Evolutionary conservation across 2,329 filamentous ascomycete species (phyloP).

Genomic region (Myriosclerotinia curreyana): DNA sequence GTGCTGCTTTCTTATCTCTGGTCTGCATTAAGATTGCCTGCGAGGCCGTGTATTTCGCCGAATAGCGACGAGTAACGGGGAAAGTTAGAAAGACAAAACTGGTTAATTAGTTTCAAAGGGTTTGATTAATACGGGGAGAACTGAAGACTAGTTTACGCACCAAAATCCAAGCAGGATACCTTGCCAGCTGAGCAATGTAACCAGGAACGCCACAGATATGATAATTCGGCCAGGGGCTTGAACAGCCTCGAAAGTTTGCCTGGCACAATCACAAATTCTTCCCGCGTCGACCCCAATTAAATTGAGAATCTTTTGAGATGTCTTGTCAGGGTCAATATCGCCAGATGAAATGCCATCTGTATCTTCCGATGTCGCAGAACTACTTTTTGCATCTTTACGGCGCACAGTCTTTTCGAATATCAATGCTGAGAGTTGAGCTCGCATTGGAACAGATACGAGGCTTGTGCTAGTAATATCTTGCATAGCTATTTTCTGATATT

Average conservation of each 20-base stretch:
- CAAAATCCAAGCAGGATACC: constrained; percentile 61
- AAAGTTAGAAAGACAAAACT: constrained; percentile 56
- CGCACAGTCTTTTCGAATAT: constrained; percentile 74
- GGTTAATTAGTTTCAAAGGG: constrained; percentile 52
- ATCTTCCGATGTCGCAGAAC: constrained; percentile 42
- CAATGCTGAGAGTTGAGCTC: constrained; percentile 65
- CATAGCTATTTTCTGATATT: constrained; percentile 62
- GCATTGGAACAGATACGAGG: constrained; percentile 48
- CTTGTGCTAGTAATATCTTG: constrained; percentile 48
- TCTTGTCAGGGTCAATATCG: constrained; percentile 52
- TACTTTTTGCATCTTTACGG: constrained; percentile 61
- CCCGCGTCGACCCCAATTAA: constrained; percentile 69
- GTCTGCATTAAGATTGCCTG: constrained; percentile 70
- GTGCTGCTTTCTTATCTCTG: constrained; percentile 68
- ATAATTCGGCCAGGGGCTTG: constrained; percentile 32
- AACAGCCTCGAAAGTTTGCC: constrained; percentile 49
- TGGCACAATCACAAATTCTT: constrained; percentile 62
- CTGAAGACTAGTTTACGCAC: neutral
- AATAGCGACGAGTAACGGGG: constrained; percentile 54
- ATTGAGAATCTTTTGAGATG: constrained; percentile 67
- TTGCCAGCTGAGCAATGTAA: constrained; percentile 66
- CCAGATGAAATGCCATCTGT: constrained; percentile 41
- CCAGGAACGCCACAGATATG: constrained; percentile 63
- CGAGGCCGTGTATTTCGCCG: constrained; percentile 54
- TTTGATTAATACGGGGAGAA: neutral